These are phyloP conservation scores for Tuber melanosporum DNA, from an alignment of 495 filamentous ascomycete genomes.

Conservation along the genomic window DNA sequence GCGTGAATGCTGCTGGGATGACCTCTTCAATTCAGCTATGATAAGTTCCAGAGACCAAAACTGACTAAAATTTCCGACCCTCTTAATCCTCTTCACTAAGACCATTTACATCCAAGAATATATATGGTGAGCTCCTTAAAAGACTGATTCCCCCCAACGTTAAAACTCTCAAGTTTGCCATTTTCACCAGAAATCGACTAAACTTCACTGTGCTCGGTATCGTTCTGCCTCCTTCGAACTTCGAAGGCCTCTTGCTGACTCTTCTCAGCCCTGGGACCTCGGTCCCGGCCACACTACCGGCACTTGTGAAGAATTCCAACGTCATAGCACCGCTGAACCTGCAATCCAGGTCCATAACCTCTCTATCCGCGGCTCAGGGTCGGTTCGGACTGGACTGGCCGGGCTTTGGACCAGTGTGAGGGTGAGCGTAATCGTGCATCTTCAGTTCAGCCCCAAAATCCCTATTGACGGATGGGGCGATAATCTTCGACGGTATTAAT, in stretches of 20 bases:
- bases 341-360: not conserved
- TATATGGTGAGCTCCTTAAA: not conserved
- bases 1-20: not conserved
- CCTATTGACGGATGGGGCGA: not conserved
- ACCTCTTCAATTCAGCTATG: not conserved
- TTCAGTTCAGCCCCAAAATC: not conserved
- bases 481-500: not conserved
- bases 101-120: not conserved
- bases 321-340: not conserved
- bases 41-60: not conserved
- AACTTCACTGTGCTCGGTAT: not conserved
- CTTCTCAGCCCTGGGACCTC: not conserved
- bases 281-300: not conserved
- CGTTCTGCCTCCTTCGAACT: not conserved
- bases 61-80: not conserved
- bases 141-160: not conserved
- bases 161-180: not conserved
- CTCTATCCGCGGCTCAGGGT: not conserved
- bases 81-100: not conserved
- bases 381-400: not conserved
- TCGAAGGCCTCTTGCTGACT: not conserved
- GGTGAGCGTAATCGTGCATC: not conserved
- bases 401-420: not conserved
- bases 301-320: not conserved
- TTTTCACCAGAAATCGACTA: not conserved